A percentile compares a stretch with the other conserved stretches of the same genome.
These are phyloP conservation scores for Neltuma alba DNA, from an alignment of 306 rosid species.

Conservation along the genomic window DNA sequence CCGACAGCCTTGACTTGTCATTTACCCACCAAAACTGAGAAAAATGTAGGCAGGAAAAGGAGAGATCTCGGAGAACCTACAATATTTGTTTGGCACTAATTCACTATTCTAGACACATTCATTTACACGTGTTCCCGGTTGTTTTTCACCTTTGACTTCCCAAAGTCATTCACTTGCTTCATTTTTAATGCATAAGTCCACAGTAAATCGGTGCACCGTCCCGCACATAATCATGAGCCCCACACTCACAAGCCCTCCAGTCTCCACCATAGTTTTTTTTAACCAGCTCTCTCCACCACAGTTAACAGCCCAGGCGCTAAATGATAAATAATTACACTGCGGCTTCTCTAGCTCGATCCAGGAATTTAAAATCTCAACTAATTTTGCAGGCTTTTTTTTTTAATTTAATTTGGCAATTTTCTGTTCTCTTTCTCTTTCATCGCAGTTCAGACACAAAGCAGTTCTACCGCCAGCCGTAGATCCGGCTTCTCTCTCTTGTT, in stretches of 20 bases:
- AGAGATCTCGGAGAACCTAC: neutral
- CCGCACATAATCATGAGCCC: neutral
- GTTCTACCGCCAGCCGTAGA: constrained; percentile 31
- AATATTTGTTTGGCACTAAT: neutral
- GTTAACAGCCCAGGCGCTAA: too few relatives aligned
- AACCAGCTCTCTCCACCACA: too few relatives aligned
- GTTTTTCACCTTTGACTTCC: neutral
- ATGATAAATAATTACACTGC: too few relatives aligned
- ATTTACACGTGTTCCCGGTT: neutral
- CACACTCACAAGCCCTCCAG: too few relatives aligned
- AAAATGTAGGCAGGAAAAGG: neutral
- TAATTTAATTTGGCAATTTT: neutral
- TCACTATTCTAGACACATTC: neutral
- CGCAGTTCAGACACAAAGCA: constrained; percentile 5
- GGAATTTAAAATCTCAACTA: neutral
- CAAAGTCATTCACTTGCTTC: neutral
- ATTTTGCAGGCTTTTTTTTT: neutral
- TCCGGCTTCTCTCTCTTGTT: constrained; percentile 40
- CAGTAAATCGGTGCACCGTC: neutral
- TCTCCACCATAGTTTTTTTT: too few relatives aligned
- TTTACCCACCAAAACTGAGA: neutral
- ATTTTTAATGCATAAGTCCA: neutral
- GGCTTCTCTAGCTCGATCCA: neutral
- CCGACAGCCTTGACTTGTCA: constrained; percentile 6
- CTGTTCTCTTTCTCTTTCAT: constrained; percentile 2